Percentiles rank a stretch among this genome's conserved stretches.
These are phyloP conservation scores for Neoarthrinium moseri DNA, from an alignment of 2,329 filamentous ascomycete species.

Conservation along the genomic window DNA sequence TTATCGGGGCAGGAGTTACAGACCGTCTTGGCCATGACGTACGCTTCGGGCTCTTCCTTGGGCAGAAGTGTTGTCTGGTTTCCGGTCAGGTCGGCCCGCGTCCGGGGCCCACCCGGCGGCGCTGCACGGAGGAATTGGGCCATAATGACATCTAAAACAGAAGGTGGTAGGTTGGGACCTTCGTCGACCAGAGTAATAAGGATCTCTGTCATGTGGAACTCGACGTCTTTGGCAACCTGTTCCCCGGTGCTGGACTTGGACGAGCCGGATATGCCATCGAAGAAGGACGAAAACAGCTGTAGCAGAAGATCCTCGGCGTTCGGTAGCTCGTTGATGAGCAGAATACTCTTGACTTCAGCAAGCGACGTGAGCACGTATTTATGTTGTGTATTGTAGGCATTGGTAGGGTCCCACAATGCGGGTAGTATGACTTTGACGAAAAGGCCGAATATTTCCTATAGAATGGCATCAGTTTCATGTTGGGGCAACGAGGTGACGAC, in stretches of 20 bases:
- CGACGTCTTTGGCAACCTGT: constrained; percentile 86
- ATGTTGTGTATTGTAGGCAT: constrained; percentile 91
- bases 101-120: constrained; percentile 62
- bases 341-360: constrained; percentile 89
- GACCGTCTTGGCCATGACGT: constrained; percentile 93
- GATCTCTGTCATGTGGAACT: constrained; percentile 86
- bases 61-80: constrained; percentile 81
- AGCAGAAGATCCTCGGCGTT: constrained; percentile 77
- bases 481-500: no score
- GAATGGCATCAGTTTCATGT: no score
- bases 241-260: constrained; percentile 75
- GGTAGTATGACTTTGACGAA: constrained; percentile 83
- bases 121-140: constrained; percentile 93
- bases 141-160: constrained; percentile 89
- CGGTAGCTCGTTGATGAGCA: constrained; percentile 85
- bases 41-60: constrained; percentile 87
- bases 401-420: constrained; percentile 78
- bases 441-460: constrained; percentile 86
- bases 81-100: constrained; percentile 61
- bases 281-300: constrained; percentile 82
- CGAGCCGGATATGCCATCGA: constrained; percentile 84
- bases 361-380: constrained; percentile 87
- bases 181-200: constrained; percentile 87
- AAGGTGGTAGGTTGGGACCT: constrained; percentile 70
- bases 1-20: constrained; percentile 88